Conservation (phyloP, 78 protist species). For the Chrysochromulina tobinii region DNA sequence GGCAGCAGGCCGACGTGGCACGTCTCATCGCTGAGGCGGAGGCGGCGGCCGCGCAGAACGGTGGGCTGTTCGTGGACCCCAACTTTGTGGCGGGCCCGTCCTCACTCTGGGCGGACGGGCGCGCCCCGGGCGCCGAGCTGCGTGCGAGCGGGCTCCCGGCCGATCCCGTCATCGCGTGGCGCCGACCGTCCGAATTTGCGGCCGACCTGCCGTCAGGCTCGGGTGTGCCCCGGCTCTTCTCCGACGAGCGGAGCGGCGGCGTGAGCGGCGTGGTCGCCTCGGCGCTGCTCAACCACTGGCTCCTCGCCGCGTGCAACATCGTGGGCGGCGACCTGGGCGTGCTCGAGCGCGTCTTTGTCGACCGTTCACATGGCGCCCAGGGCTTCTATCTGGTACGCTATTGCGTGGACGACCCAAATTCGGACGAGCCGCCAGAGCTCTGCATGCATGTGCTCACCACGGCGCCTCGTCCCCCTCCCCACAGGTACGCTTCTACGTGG, state of each 20-base stretch:
- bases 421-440: no score
- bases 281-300: neutral
- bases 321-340: neutral
- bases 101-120: neutral
- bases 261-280: neutral
- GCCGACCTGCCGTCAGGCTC: no score
- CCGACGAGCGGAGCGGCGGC: neutral
- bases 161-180: neutral
- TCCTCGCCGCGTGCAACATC: neutral
- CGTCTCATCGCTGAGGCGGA: neutral
- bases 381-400: neutral
- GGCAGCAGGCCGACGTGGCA: neutral
- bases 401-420: neutral
- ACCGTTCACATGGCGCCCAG: neutral
- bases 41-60: neutral
- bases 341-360: neutral
- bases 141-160: neutral
- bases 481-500: no score
- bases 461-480: no score
- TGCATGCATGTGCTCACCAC: no score
- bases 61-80: neutral
- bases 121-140: no score
- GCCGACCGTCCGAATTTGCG: neutral
- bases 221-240: neutral
- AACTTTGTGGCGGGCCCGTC: neutral